Percentiles rank a stretch among this genome's conserved stretches.
Conservation (phyloP, 768 basidiomycete genomes). For the Suillus tomentosus region DNA sequence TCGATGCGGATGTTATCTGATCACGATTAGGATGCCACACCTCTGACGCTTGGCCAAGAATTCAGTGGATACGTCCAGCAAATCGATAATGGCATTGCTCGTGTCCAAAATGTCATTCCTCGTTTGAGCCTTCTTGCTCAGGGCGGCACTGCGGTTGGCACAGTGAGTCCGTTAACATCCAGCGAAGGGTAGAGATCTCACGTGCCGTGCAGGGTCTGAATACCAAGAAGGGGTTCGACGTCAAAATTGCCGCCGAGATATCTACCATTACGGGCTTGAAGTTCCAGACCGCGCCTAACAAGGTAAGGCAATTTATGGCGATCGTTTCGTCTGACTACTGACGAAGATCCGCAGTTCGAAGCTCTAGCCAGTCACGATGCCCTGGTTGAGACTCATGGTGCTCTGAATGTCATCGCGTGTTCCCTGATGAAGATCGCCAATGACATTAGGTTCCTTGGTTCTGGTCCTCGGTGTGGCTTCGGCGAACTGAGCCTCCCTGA, state of each 20-base stretch:
- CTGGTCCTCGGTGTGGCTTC: constrained; percentile 95
- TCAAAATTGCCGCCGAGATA: constrained; percentile 89
- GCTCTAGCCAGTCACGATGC: constrained; percentile 98
- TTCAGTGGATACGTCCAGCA: constrained; percentile 99
- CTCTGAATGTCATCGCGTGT: constrained; percentile 93
- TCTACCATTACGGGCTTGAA: constrained; percentile 87
- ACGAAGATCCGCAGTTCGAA: constrained; percentile 68
- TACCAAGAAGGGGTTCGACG: constrained; percentile 95
- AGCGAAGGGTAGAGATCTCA: constrained; percentile 9
- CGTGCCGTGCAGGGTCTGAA: constrained; percentile 75
- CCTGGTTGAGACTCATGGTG: constrained; percentile 95
- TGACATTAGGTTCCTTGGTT: constrained; percentile 96
- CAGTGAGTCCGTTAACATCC: constrained; percentile 52
- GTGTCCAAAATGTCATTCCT: constrained; percentile 79
- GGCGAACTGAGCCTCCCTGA: constrained; percentile 94
- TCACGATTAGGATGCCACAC: constrained; percentile 82
- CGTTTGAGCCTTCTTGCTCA: constrained; percentile 90
- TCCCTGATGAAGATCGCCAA: constrained; percentile 99
- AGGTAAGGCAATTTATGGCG: constrained; percentile 49
- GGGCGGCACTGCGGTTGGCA: constrained; percentile 98
- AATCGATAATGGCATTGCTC: constrained; percentile 84
- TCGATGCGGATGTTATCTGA: constrained; percentile 9
- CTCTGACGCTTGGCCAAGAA: constrained; percentile 96
- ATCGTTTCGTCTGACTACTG: neutral
- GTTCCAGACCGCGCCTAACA: constrained; percentile 98